A percentile compares a stretch with the other conserved stretches of the same genome.
These are phyloP conservation scores for Magnolia officinalis DNA, from an alignment of 164 flowering plant genomes.

Conservation along the genomic window DNA sequence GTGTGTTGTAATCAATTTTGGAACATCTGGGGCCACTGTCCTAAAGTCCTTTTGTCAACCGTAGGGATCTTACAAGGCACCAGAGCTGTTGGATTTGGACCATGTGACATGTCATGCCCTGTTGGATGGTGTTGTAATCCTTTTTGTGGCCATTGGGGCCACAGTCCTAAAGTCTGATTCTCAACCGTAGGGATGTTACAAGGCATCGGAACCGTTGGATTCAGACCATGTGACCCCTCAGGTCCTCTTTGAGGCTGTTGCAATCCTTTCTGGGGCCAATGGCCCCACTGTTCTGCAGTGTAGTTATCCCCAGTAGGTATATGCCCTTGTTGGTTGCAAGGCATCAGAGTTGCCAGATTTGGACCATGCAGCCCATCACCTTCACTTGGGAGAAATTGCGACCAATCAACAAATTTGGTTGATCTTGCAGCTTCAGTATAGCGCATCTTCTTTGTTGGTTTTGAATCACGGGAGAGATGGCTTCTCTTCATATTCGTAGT, in stretches of 20 bases:
- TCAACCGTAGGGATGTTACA: background rate
- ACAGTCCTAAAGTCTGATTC: background rate
- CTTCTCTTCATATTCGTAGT: conserved; percentile 16
- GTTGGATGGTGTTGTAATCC: background rate
- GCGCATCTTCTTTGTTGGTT: conserved; percentile 17
- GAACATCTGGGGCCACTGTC: background rate
- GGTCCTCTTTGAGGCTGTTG: background rate
- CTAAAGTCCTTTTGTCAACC: background rate
- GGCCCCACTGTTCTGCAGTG: background rate
- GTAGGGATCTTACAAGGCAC: background rate
- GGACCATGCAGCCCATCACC: background rate
- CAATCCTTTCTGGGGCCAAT: background rate
- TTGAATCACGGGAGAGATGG: conserved; percentile 11
- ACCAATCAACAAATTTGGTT: background rate
- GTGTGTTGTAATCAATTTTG: background rate
- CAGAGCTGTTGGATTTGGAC: background rate
- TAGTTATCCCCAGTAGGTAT: background rate
- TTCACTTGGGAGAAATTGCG: background rate
- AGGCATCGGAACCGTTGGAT: background rate
- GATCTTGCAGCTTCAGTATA: conserved; percentile 3
- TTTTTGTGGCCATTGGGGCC: background rate
- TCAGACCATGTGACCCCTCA: conserved; percentile 1
- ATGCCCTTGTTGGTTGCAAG: background rate
- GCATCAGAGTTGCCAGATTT: background rate
- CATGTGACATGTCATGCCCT: background rate